Conservation (phyloP, 108 stramenopile species). For the Mayamaea pseudoterrestris region DNA sequence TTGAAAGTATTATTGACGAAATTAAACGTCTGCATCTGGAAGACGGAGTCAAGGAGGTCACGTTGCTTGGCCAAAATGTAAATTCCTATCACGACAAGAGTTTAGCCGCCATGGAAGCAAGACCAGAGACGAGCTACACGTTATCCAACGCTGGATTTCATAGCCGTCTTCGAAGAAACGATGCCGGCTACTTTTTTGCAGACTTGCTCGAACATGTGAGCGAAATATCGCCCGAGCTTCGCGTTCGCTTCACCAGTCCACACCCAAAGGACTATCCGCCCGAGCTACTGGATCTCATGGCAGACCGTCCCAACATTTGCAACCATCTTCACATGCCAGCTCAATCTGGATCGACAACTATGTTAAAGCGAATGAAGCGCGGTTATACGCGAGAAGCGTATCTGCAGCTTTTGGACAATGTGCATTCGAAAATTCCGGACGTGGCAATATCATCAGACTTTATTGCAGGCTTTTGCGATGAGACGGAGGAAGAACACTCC, state of each 20-base stretch:
- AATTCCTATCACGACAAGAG: slow-evolving; percentile 92
- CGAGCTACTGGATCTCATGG: slow-evolving; percentile 76
- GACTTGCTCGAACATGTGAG: slow-evolving; percentile 85
- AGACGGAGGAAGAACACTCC: slow-evolving; percentile 91
- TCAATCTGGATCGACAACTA: slow-evolving; percentile 84
- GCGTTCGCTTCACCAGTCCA: slow-evolving; percentile 95
- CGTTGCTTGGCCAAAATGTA: slow-evolving; percentile 96
- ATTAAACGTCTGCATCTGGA: slow-evolving; percentile 49
- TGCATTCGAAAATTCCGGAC: slow-evolving; percentile 67
- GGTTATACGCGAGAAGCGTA: slow-evolving; percentile 95
- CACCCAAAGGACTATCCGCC: slow-evolving; percentile 98
- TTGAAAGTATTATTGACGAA: slow-evolving; percentile 83
- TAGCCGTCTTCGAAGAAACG: slow-evolving; percentile 58
- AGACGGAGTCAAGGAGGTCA: slow-evolving; percentile 85
- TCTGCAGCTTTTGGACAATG: slow-evolving; percentile 66
- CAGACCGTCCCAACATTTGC: slow-evolving; percentile 88
- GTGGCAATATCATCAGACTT: slow-evolving; percentile 92
- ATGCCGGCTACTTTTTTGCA: slow-evolving; percentile 84
- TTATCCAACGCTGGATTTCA: slow-evolving; percentile 79
- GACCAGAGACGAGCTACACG: slow-evolving; percentile 30
- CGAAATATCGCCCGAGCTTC: slow-evolving; percentile 79
- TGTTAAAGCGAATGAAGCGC: slow-evolving; percentile 88
- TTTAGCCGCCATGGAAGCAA: slow-evolving; percentile 22
- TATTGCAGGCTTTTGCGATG: slow-evolving; percentile 96
- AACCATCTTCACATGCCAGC: slow-evolving; percentile 92